Conservation (phyloP, 75 land plant genomes). For the Cryptomeria japonica region DNA sequence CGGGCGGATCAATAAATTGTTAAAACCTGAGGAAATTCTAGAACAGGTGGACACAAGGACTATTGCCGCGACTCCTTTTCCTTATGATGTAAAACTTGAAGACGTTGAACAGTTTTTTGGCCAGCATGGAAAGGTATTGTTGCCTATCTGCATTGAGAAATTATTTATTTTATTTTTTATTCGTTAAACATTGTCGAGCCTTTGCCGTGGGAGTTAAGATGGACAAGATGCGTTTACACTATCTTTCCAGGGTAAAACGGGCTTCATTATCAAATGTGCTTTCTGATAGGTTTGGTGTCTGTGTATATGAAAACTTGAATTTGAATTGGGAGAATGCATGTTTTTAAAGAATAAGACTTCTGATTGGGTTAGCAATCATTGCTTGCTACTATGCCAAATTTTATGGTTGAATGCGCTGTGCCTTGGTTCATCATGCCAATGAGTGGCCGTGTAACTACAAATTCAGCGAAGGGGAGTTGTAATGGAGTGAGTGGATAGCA, state of each 20-base stretch:
- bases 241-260: neutral
- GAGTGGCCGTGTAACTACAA: too few species aligned
- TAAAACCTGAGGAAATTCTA: constrained; percentile 66
- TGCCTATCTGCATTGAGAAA: neutral
- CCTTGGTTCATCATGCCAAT: neutral
- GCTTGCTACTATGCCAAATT: neutral
- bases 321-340: neutral
- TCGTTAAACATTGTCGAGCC: neutral
- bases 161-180: neutral
- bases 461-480: too few species aligned
- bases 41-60: constrained; percentile 85
- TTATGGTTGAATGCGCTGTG: neutral
- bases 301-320: neutral
- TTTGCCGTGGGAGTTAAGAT: neutral
- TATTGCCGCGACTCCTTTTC: constrained; percentile 81
- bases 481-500: too few species aligned
- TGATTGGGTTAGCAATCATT: neutral
- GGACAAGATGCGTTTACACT: neutral
- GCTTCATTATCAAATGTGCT: neutral
- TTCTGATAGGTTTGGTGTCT: neutral
- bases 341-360: neutral
- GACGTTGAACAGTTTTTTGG: constrained; percentile 74
- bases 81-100: constrained; percentile 61
- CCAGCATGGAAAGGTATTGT: constrained; percentile 67
- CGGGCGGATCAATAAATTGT: constrained; percentile 60